Percentiles rank a stretch among this genome's conserved stretches.
These are phyloP conservation scores for Coemansia sp. DNA, from an alignment of 192 early-diverging fungal genomes.

Conservation along the genomic window DNA sequence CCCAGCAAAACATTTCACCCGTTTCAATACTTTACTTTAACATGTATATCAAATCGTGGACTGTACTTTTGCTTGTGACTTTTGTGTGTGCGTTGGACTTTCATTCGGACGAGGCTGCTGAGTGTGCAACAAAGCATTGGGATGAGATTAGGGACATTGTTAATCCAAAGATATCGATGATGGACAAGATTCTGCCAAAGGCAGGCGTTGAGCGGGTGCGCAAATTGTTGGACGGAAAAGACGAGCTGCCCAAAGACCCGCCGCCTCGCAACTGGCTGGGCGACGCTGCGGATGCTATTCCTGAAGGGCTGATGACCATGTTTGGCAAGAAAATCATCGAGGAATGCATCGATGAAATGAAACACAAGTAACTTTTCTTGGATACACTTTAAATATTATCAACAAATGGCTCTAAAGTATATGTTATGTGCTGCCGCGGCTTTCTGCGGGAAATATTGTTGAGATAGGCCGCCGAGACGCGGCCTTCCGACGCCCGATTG, in stretches of 20 bases:
- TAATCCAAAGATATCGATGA: conserved; percentile 36
- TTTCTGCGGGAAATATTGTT: conserved; percentile 18
- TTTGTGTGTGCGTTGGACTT: conserved; percentile 25
- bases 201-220: conserved; percentile 16
- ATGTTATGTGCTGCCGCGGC: not conserved
- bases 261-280: conserved; percentile 37
- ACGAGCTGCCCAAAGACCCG: conserved; percentile 25
- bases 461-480: conserved; percentile 36
- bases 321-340: conserved; percentile 47
- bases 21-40: not conserved
- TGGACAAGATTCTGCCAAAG: conserved; percentile 19
- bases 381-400: no score
- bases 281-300: conserved; percentile 37
- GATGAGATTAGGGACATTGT: conserved; percentile 27
- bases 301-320: conserved; percentile 26
- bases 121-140: conserved; percentile 38
- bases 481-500: conserved; percentile 13
- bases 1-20: not conserved
- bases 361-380: conserved; percentile 6
- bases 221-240: conserved; percentile 18
- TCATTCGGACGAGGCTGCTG: conserved; percentile 30
- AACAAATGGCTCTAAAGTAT: no score
- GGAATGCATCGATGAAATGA: conserved; percentile 30
- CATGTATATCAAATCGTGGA: conserved; percentile 16
- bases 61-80: not conserved